Base-by-base conservation (phyloP, 352 stramenopile genomes). In the Phytophthora citrophthora region DNA sequence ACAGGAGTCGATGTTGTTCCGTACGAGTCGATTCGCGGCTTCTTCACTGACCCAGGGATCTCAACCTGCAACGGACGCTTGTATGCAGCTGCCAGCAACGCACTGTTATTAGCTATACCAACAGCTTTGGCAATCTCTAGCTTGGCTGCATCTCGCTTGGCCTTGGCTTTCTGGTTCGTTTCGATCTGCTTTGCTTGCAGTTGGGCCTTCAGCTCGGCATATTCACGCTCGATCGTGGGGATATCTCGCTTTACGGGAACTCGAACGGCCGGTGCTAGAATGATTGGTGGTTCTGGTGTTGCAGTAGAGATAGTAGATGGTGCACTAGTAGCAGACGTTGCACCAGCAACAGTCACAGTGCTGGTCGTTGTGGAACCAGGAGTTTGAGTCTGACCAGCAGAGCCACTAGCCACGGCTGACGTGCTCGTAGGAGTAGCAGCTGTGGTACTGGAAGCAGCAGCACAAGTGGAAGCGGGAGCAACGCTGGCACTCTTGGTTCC, bases 201-300 rank as follows among this genome's bases (percentile, higher is more conserved):
- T 24, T 90, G 77, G 7, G 74, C 56, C 44, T 92, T 92, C 7
- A 92, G n/a, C 26, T 79, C 68, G 3, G 76, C 65, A 52, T 92
- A 92, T 27, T 80, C 79, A 1, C 83, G 77, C 60, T 92, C 81
- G 16, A 76, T 68, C 18, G 66, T 57, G 12, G 64, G 60, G 5
- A 78, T 40, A 1, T 70, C 61, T 23, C 77, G 72, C 47, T 64
- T 61, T 10, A 39, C 40, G 34, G 38, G 24, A 41, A 49, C 32
- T 20, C 31, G 52, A 16, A 62, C 53, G 26, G 46, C 16, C 24
- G 54, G 47, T 5, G 38, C n/a, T 40, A 49, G 48, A 10, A 60
- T 47, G 23, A 51, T 56, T 24, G 54, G 39, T 3, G 59, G 32
- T 15, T 18, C 36, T 24, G 51, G 3, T 24, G 20, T n/a, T 56